Evolutionary conservation across 2,329 filamentous ascomycete genomes (phyloP), one percentile per base, ranked within the genome.

Genomic region (Pseudopyrenochaeta lycopersici): DNA sequence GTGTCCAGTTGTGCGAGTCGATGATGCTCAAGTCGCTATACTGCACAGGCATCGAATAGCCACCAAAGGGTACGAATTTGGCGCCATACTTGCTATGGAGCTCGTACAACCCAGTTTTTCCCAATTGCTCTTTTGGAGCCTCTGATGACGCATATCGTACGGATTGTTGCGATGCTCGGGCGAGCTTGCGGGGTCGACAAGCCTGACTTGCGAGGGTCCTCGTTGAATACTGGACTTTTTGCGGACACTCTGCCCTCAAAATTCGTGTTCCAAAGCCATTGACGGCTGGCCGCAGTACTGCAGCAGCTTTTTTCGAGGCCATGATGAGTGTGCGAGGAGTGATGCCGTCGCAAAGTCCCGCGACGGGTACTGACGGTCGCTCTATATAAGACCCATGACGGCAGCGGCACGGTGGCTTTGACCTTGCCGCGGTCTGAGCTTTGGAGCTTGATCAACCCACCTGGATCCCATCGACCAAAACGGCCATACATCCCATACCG

Each of bases 21-120:
- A 86, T 84, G 60, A 97, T 89, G 64, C 89, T 88, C 62, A 90
- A 83, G 62, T 88, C 85, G 30, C 83, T 78, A 80, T 98, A 99
- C 76, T 95, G 90, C 39, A 99, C 88, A 7, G 95, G 95, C 92
- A 99, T 97, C 66, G 86, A 83, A 80, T 89, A 97, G 63, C 92
- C 92, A 60, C 91, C 94, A 78, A 97, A 99, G n/a, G 92, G 91
- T 44, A 97, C 94, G 87, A 98, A 95, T 80, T 96, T 97, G 63
- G 85, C 95, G 64, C 91, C 91, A 72, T 91, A 82, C 53, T 85
- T 83, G 58, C 93, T 70, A 76, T 96, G 90, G 18, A 96, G 81
- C 67, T 92, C 88, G 76, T 94, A 90, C 18, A 97, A 82, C 23
- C 89, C 87, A 2, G 91, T 96, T 77, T 84, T 88, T 6, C 63